Base-by-base conservation (phyloP, 345 rosid species). In the Hypericum perforatum region DNA sequence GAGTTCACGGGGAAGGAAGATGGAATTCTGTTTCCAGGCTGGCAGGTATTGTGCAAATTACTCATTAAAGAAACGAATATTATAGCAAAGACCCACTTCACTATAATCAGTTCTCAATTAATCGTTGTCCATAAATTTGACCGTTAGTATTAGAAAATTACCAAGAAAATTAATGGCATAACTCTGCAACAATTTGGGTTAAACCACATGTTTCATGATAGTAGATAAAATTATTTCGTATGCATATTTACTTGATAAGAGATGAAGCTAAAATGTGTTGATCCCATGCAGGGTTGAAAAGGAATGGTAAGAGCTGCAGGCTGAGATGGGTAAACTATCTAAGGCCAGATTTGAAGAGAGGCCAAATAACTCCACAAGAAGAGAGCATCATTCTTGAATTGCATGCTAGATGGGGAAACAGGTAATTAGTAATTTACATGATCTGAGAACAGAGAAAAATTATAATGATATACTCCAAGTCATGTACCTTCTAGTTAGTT, bases 281-380 rank as follows among this genome's bases (percentile, higher is more conserved):
- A 1, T 22, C 32, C 32, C 32, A 22, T 41, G 37, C 56, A 86
- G 95, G 91, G 11, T 63, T 89, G 66, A 89, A 80, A 55, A 89
- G 95, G 74, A 83, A 89, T 66, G 97, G 97, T 7, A 85, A 89
- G 70, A 89, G 97, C 52, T 89, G 95, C 49, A 83, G 97, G 52
- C 47, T 89, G 72, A 85, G 97, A 64, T 89, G 97, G 97, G 95
- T 89, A 61, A 89, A 89, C 62, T 89, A 89, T 66, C 37, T 89
- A 39, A 85, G 97, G 78, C 97, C 95, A 37, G 97, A 86, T 73
- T 81, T 89, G 36, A 89, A 89, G 80, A 86, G 86, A 48, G 97
- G 97, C 0, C 95, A 78, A 49, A 86, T 89, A 45, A 89, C 97
- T 13, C 94, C 94, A n/a, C 82, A 82, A 43, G 97, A 89, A 65